Percentiles rank a stretch among this genome's conserved stretches.
phyloP scores from a whole-genome alignment of 352 stramenopile genomes.

The Plasmopara muralis region DNA sequence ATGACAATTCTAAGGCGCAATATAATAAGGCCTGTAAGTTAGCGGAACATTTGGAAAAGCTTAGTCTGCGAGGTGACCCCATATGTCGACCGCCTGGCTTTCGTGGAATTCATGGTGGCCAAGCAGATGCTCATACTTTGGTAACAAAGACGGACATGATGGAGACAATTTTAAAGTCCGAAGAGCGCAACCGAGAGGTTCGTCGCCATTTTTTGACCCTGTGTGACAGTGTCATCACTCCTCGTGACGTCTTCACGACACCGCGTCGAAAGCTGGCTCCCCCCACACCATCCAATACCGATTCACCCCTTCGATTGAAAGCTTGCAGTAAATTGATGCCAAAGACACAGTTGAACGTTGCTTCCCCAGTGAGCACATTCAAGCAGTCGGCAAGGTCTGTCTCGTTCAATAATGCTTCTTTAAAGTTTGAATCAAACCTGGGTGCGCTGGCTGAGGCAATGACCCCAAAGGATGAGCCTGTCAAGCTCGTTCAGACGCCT shows the following conservation, averaged over 20 bases:
- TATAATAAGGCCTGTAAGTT: constrained; percentile 59
- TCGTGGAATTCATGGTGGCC: constrained; percentile 10
- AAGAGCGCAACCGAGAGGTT: constrained; percentile 40
- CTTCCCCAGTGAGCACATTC: constrained; percentile 49
- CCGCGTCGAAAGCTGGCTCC: constrained; percentile 35
- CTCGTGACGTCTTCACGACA: constrained; percentile 42
- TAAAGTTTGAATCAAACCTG: constrained; percentile 53
- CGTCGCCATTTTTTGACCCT: constrained; percentile 46
- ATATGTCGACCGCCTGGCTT: constrained; percentile 20
- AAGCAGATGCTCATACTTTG: constrained; percentile 10
- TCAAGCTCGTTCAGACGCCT: constrained; percentile 44
- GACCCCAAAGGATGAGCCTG: constrained; percentile 38
- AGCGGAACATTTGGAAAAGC: constrained; percentile 41
- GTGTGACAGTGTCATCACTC: constrained; percentile 56
- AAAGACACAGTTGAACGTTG: constrained; percentile 52
- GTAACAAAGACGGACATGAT: constrained; percentile 46
- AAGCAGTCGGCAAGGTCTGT: constrained; percentile 37
- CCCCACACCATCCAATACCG: constrained; percentile 22
- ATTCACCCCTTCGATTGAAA: constrained; percentile 32
- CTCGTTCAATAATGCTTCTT: constrained; percentile 48
- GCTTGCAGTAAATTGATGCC: constrained; percentile 69
- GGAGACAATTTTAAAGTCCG: constrained; percentile 34
- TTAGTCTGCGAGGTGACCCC: constrained; percentile 35
- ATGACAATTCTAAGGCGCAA: constrained; percentile 67
- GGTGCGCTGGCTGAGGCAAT: constrained; percentile 59